Base-by-base conservation (phyloP, 768 basidiomycete species). In the Pisolithus albus region DNA sequence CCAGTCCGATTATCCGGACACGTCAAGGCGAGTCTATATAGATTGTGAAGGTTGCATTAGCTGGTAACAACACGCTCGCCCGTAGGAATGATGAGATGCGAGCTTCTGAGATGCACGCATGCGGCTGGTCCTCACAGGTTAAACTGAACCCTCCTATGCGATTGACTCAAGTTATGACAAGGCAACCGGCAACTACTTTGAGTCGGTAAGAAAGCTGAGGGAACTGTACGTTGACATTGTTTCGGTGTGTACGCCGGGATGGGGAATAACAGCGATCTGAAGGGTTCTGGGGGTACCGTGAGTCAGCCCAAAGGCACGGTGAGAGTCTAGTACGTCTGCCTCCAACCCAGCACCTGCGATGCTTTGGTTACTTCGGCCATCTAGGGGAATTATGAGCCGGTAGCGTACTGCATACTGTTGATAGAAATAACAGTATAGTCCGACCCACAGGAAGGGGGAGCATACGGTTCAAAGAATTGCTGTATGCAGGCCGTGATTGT, bases 301-400 rank as follows among this genome's bases (percentile, higher is more conserved):
- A 5, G 82, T 72, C 24, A 88, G 50, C 16, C 86, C 86, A 52
- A 77, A 82, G 1, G 77, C 82, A 63, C 80, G 83, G 59, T 87
- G 84, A 4, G 77, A 75, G 55, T 88, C 84, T 26, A 23, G 21
- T 4, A 88, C 65, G 55, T 83, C 75, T 4, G 85, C 86, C 62
- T 89, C 88, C 4, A 52, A 59, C 1, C 85, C 84, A 16, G 85
- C 80, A 13, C 69, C 65, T 0, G 64, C 65, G 15, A 68, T 40
- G 44, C 56, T 78, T 60, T 88, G 85, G 52, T 75, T 73, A 59
- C 88, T 85, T 52, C 67, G 37, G 2, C 84, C 85, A 46, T 79
- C 86, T 85, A 50, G 9, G 50, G 49, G 58, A 46, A 26, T 9
- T 37, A 19, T 57, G 49, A 65, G 15, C 39, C 28, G 18, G 46